Base-by-base conservation (phyloP, 1,284 basidiomycete genomes). In the Salmacisia buchloeana region DNA sequence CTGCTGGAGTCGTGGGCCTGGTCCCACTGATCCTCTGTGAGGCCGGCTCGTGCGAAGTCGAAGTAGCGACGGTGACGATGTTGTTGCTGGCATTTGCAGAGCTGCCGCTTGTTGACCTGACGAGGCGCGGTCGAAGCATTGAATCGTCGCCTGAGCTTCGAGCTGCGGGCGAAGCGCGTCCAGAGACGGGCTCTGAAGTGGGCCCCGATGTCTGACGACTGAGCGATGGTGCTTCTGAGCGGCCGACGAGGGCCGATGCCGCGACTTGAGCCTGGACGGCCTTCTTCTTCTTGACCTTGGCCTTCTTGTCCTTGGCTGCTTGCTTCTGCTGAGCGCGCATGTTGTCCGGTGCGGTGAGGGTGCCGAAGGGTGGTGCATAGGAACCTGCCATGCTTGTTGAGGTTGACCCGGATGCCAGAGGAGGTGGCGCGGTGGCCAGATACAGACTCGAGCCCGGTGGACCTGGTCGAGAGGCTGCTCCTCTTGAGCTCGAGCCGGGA, bases 271-370 rank as follows among this genome's bases (percentile, higher is more conserved):
- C 49, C 21, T 54, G 49, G 49, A 5, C 27, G 12, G 49, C 49
- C 49, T 54, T 54, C 12, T 31, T 27, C 29, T 54, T 54, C 29
- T 54, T 54, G 49, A 54, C 34, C 21, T 54, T 54, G 27, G 49
- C 49, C 6, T 54, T 54, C 49, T 54, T 54, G 4, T 54, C 49
- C 49, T 54, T 54, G 29, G 49, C 23, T 33, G 49, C 49, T 33
- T 54, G 49, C 49, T 54, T 54, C 29, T 54, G n/a, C n/a, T n/a
- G 49, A 5, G 49, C 27, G 49, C 49, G 49, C 49, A 54, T 54
- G 29, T 54, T 54, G 49, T 54, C 49, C 2, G 49, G 49, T 1
- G 49, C 49, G 27, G 49, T 54, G 49, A 54, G 49, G 7, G 41
- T 43, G 23, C 46, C 46, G 15, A 23, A 31, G 2, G n/a, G n/a